Evolutionary conservation across 306 rosid species (phyloP), one percentile per base, ranked within the genome.

Genomic region (Acacia acuminata): DNA sequence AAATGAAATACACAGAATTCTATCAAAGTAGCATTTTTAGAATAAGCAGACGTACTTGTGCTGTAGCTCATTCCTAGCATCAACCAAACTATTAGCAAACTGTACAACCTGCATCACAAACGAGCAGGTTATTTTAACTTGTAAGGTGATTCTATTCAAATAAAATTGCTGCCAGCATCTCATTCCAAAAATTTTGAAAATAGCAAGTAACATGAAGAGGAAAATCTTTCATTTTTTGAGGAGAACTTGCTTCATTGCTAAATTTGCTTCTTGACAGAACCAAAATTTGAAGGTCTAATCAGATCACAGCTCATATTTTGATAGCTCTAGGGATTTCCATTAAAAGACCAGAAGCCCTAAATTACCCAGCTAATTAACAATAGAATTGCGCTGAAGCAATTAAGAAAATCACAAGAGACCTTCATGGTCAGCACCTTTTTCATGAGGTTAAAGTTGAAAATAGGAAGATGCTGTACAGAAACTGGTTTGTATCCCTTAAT

Each of bases 21-120:
- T 19, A 44, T 71, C 43, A 8, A 77, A 76, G 77, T 24, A 79
- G 70, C 77, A 76, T 58, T 82, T 72, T 58, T 58, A 27, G 76
- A 79, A 82, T n/a, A 77, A 69, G 71, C 45, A 77, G 55, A 78
- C 92, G 73, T 95, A 95, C 98, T 93, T 95, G 88, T 90, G 91
- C 77, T 92, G 93, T 68, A 95, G 90, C 82, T 92, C 94, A 80
- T 70, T 89, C 85, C 92, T 90, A 67, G 92, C 93, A 71, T 80
- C 89, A 88, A 92, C 85, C 92, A 95, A 90, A 87, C 94, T 88
- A 70, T 91, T 90, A 68, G 97, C 93, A 84, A 95, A 95, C 70
- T 89, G 89, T 53, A 88, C 90, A 82, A 95, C 93, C 99, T 95
- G 94, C 91, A 87, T 81, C 36, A 34, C 3, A 36, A 61, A 81